phyloP scores from a whole-genome alignment of 305 asterid species.

The Fraxinus paxiana region DNA sequence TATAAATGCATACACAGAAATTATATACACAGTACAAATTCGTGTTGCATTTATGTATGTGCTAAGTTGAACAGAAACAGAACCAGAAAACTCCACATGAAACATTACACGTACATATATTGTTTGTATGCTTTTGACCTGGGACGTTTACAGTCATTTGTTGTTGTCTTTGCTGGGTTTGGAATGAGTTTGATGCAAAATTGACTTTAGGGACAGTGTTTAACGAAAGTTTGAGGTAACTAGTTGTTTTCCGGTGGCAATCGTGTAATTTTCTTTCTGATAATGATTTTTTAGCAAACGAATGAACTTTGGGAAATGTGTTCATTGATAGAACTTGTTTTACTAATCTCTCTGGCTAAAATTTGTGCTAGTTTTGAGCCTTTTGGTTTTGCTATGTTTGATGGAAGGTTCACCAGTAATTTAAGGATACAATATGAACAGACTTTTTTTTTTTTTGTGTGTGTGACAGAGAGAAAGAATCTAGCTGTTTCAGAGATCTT shows the following conservation, averaged over 20 bases:
- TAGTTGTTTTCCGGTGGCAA: not conserved
- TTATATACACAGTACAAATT: not conserved
- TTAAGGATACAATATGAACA: not conserved
- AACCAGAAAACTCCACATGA: not conserved
- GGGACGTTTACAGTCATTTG: not conserved
- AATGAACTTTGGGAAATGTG: not conserved
- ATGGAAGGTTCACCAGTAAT: not conserved
- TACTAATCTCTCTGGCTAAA: not conserved
- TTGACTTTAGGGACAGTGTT: conserved; percentile 21
- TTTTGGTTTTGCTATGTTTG: not conserved
- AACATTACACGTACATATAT: not conserved
- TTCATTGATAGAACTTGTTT: not conserved
- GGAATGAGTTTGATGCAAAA: conserved; percentile 15
- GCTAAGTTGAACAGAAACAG: not conserved
- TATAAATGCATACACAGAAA: not conserved
- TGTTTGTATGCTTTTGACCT: conserved; percentile 9
- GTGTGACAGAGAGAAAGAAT: not conserved
- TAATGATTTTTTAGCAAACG: not conserved
- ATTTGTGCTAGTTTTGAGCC: not conserved
- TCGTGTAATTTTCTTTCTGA: conserved; percentile 2
- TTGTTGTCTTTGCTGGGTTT: conserved; percentile 18
- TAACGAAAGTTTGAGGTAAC: not conserved
- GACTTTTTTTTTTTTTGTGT: not conserved
- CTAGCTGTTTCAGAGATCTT: not conserved
- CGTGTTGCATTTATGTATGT: not conserved